Conservation (phyloP, 2,329 filamentous ascomycete species). For the Aspergillus calidoustus region DNA sequence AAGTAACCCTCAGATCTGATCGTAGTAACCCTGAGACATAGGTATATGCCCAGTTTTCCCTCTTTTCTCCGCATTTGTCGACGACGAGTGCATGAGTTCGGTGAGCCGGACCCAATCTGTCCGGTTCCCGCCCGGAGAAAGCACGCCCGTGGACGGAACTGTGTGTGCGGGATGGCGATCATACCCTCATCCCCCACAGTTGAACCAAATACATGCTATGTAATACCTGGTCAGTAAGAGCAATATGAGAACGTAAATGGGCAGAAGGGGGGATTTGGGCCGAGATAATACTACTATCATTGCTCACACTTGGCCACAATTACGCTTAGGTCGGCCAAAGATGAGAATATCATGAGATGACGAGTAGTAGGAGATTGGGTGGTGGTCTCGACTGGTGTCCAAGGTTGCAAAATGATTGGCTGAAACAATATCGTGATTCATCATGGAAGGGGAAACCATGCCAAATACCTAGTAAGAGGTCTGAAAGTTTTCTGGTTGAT, state of each 20-base stretch:
- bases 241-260: too few relatives aligned
- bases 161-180: neutral
- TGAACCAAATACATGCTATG: neutral
- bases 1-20: neutral
- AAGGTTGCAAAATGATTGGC: neutral
- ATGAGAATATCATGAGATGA: neutral
- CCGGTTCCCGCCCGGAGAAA: neutral
- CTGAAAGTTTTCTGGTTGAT: neutral
- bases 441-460: neutral
- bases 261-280: too few relatives aligned
- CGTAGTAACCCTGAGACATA: neutral
- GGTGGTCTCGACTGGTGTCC: too few relatives aligned
- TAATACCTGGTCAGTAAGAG: too few relatives aligned
- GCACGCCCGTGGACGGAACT: neutral
- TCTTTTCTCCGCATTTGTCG: neutral
- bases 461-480: neutral
- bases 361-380: too few relatives aligned
- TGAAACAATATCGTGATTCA: neutral
- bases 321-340: neutral
- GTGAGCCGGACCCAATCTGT: neutral
- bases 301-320: neutral
- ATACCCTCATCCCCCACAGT: constrained; percentile 6
- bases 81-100: neutral
- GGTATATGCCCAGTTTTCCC: neutral
- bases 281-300: neutral